Percentiles rank a stretch among this genome's conserved stretches.
phyloP scores from a whole-genome alignment of 768 basidiomycete species.

The Russula vinacea region DNA sequence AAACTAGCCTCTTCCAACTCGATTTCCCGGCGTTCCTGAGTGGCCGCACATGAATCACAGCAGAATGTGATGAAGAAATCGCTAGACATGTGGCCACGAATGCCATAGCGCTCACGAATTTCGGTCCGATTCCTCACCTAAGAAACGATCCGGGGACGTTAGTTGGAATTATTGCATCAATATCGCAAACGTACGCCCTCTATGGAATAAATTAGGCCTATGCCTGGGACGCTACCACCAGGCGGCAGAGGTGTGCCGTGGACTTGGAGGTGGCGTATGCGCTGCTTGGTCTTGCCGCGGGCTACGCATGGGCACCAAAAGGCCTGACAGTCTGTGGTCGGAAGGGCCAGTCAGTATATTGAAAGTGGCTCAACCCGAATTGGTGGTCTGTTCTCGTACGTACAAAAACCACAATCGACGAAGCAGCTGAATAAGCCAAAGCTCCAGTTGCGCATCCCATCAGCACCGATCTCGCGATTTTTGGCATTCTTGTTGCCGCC shows the following conservation, averaged over 20 bases:
- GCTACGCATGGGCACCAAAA: slow-evolving; percentile 44
- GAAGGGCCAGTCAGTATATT: no score
- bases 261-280: slow-evolving; percentile 39
- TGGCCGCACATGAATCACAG: not conserved
- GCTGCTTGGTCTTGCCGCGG: slow-evolving; percentile 42
- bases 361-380: no score
- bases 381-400: not conserved
- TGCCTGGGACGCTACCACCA: slow-evolving; percentile 39
- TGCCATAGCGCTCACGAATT: slow-evolving; percentile 12
- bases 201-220: not conserved
- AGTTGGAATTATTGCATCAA: not conserved
- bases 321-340: slow-evolving; percentile 36
- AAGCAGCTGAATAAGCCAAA: slow-evolving; percentile 33
- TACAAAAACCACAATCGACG: not conserved
- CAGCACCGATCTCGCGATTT: slow-evolving; percentile 31
- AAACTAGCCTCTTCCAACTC: slow-evolving; percentile 45
- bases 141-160: no score
- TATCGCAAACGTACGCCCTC: no score
- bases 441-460: slow-evolving; percentile 39
- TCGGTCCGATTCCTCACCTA: slow-evolving; percentile 37
- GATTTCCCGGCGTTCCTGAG: slow-evolving; percentile 47
- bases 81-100: not conserved
- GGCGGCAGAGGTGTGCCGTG: slow-evolving; percentile 41
- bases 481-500: slow-evolving; percentile 31
- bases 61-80: not conserved